A percentile compares a stretch with the other conserved stretches of the same genome.
These are phyloP conservation scores for Boletus rufocinnamomeus DNA, from an alignment of 768 basidiomycete genomes.

Conservation along the genomic window DNA sequence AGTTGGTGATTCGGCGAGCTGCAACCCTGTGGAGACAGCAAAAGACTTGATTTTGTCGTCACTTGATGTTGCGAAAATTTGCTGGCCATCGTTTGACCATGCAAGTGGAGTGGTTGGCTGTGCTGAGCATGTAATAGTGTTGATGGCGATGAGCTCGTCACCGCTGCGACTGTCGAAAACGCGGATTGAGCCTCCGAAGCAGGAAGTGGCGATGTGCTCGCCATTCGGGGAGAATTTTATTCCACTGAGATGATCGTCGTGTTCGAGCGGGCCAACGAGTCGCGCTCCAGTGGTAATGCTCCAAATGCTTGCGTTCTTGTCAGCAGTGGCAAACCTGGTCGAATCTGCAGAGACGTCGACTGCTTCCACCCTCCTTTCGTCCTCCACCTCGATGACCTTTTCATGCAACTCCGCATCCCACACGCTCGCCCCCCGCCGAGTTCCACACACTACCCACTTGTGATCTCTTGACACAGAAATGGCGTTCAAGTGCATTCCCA, in stretches of 20 bases:
- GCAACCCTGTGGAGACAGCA: background rate
- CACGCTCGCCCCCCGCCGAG: background rate
- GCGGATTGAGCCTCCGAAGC: rapidly evolving
- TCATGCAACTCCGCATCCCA: background rate
- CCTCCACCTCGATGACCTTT: background rate
- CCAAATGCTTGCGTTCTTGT: background rate
- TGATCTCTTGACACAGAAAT: background rate
- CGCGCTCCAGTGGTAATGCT: background rate
- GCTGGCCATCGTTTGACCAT: background rate
- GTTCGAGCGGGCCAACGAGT: background rate
- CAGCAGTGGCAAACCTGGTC: background rate
- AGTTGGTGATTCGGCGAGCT: background rate
- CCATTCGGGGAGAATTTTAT: background rate
- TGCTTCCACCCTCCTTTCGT: rapidly evolving
- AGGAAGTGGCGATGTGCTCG: background rate
- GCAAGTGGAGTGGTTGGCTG: background rate
- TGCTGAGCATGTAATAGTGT: no score
- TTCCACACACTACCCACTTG: background rate
- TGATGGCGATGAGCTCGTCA: background rate
- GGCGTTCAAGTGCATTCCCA: background rate
- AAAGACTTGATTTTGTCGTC: background rate
- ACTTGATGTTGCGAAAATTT: background rate
- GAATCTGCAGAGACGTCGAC: background rate
- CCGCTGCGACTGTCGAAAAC: background rate
- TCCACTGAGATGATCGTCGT: background rate